Conservation (phyloP, 2,329 filamentous ascomycete species). For the Neonectria neomacrospora region DNA sequence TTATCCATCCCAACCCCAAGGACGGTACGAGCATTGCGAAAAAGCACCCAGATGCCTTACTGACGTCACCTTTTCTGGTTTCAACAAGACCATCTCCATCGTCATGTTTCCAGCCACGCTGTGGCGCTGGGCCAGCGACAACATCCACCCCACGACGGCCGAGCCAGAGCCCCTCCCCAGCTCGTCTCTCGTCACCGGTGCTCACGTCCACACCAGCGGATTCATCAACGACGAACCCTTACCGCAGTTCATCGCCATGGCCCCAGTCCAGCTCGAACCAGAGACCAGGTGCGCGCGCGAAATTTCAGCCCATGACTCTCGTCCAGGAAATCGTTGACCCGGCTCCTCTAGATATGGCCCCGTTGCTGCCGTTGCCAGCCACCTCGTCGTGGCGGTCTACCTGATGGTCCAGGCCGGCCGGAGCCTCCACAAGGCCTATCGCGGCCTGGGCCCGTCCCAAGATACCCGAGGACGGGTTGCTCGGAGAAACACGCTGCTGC, state of each 20-base stretch:
- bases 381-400: conserved; percentile 32
- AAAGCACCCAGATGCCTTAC: background rate
- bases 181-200: conserved; percentile 11
- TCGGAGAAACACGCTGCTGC: conserved; percentile 44
- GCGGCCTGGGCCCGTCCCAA: conserved; percentile 48
- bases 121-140: conserved; percentile 21
- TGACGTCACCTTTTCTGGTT: background rate
- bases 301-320: background rate
- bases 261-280: conserved; percentile 40
- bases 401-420: conserved; percentile 36
- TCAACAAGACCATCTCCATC: background rate
- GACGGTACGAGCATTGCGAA: background rate
- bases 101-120: conserved; percentile 24
- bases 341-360: conserved; percentile 27
- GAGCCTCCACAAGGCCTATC: conserved; percentile 42
- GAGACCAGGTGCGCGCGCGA: conserved; percentile 31
- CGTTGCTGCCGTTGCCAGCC: conserved; percentile 34
- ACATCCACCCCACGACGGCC: background rate
- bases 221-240: conserved; percentile 6
- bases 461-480: conserved; percentile 49
- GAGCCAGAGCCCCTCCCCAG: background rate
- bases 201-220: background rate
- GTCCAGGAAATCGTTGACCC: conserved; percentile 1
- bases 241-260: conserved; percentile 35
- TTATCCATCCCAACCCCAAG: background rate